Evolutionary conservation across 2,329 filamentous ascomycete genomes (phyloP), one percentile per base, ranked within the genome.

Genomic region (Raffaelea deltoideospora): DNA sequence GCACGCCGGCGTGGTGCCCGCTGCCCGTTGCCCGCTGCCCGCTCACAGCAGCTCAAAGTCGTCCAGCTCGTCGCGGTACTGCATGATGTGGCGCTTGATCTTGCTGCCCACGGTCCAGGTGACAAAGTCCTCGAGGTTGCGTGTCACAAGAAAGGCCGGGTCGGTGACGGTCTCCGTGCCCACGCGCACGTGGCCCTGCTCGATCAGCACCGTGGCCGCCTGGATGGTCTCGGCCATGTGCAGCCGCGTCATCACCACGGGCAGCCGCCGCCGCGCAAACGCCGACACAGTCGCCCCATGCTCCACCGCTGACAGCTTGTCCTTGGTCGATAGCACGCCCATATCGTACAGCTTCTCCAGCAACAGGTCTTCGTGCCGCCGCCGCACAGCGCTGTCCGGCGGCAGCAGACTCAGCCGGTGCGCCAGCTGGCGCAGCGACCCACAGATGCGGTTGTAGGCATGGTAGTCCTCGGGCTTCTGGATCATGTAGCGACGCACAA

Each of bases 71-170:
- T 95, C 86, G 49, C 85, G 76, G 56, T 95, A 96, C 60, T 83
- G 84, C 73, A 94, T 78, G 45, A 95, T 93, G 54, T 86, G 90
- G 53, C 81, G 73, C 79, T 93, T 94, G 57, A 96, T 87, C 80
- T 95, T 95, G 59, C 84, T 92, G 41, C 84, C 85, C 50, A 92
- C 83, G 10, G 88, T 79, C 88, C 88, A 96, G 1, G 88, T 95
- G 15, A 96, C 81, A 55, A 92, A 94, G 60, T 96, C 88, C 60
- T 96, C 88, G 70, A 93, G 84, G 42, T 76, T 82, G 45, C 87
- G 69, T 27, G 84, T 90, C 8, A 96, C 85, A 37, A 95, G 59
- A 50, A 86, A 95, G 1, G 86, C 87, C 21, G 86, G 77, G 54
- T 96, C 88, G 3, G 83, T 92, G 20, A 95, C 72, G 2, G 87